phyloP scores from a whole-genome alignment of 2,329 filamentous ascomycete genomes.

The Trichoderma atroviride region DNA sequence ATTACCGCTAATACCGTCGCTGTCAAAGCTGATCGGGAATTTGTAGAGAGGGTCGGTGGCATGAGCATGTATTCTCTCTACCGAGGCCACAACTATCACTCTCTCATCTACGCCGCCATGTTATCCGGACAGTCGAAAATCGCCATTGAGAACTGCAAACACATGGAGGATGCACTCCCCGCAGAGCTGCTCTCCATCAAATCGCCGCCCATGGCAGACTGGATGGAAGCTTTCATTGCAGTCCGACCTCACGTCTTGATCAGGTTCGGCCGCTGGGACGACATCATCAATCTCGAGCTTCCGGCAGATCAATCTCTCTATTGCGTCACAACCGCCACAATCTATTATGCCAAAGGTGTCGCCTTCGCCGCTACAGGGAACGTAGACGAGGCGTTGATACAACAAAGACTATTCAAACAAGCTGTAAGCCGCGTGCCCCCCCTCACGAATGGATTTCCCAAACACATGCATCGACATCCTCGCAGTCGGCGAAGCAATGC shows the following conservation, averaged over 20 bases:
- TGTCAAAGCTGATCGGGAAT: constrained; percentile 1
- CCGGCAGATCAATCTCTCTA: constrained; percentile 62
- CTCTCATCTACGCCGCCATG: constrained; percentile 9
- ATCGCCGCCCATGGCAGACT: neutral
- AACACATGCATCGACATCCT: constrained; percentile 51
- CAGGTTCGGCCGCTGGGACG: constrained; percentile 71
- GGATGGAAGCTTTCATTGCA: constrained; percentile 3
- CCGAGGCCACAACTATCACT: neutral
- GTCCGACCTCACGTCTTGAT: constrained; percentile 60
- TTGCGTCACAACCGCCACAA: constrained; percentile 67
- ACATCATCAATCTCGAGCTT: constrained; percentile 58
- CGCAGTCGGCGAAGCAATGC: constrained; percentile 62
- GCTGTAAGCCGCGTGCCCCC: neutral
- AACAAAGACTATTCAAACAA: neutral
- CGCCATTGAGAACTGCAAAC: neutral
- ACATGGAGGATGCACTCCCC: neutral
- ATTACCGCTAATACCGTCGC: neutral
- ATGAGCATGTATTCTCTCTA: neutral
- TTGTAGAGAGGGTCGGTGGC: neutral
- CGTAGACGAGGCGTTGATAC: constrained; percentile 61
- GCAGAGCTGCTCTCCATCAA: neutral
- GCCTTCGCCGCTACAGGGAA: constrained; percentile 60
- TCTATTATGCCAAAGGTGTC: constrained; percentile 68
- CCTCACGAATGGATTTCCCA: neutral
- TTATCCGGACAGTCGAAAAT: neutral